A percentile compares a stretch with the other conserved stretches of the same genome.
Evolutionary conservation across 768 basidiomycete genomes (phyloP).

Genomic region (Rhodocollybia butyracea): DNA sequence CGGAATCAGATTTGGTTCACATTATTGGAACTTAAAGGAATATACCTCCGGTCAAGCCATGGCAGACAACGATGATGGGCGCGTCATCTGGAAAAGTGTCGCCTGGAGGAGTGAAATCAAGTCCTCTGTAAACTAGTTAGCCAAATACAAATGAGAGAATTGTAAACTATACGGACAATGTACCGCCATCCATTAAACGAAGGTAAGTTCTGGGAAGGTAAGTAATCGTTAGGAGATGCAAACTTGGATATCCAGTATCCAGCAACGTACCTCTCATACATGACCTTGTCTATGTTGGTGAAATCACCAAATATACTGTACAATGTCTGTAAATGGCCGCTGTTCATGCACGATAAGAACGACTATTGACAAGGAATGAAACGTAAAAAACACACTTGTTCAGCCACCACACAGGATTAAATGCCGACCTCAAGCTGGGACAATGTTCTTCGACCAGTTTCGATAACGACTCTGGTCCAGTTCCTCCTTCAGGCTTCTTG

Average conservation of each 20-base stretch:
- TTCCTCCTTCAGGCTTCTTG: conserved; percentile 2
- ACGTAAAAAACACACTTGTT: conserved; percentile 17
- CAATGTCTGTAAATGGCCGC: conserved; percentile 35
- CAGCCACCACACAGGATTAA: conserved; percentile 20
- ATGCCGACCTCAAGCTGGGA: conserved; percentile 9
- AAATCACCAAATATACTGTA: conserved; percentile 34
- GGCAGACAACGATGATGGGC: conserved; percentile 27
- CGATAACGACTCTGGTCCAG: neutral
- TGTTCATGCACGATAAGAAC: conserved; percentile 9
- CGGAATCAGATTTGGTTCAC: neutral
- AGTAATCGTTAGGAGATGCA: neutral
- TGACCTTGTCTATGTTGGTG: conserved; percentile 29
- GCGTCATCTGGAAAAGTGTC: conserved; percentile 3
- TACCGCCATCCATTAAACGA: conserved; percentile 34
- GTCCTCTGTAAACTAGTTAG: conserved; percentile 22
- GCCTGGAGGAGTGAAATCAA: conserved; percentile 33
- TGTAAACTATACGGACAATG: conserved; percentile 25
- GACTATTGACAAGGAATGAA: conserved; percentile 9
- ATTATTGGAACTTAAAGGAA: neutral
- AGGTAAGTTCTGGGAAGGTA: conserved; percentile 25
- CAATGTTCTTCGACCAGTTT: conserved; percentile 4
- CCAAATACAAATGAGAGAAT: neutral
- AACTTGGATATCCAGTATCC: neutral
- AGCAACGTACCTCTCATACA: conserved; percentile 29
- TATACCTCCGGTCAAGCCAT: conserved; percentile 14